Evolutionary conservation across 2,329 filamentous ascomycete genomes (phyloP).

Genomic region (Bipolaris cookei): DNA sequence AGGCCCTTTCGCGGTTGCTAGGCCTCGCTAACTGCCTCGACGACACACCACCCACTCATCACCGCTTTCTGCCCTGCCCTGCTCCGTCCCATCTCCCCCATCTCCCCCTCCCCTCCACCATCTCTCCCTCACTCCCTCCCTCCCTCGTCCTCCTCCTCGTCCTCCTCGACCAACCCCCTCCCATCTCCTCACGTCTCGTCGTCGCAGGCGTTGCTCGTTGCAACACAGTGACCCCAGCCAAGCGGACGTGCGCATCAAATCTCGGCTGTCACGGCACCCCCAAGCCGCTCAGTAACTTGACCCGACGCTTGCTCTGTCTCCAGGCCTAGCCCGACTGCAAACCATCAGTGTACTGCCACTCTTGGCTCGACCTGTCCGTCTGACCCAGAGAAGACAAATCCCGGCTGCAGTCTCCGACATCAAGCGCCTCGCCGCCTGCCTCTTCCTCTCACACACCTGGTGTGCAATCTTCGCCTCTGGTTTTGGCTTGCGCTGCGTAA

Average conservation of each 20-base stretch:
- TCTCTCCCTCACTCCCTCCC: conserved; percentile 14
- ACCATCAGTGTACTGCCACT: conserved; percentile 8
- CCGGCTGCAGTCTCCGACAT: conserved; percentile 11
- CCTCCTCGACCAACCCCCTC: conserved; percentile 14
- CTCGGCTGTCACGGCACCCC: conserved; percentile 18
- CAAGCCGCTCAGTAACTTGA: conserved; percentile 12
- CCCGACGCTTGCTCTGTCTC: conserved; percentile 20
- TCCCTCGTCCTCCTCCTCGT: conserved; percentile 13
- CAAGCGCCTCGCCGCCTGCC: conserved; percentile 16
- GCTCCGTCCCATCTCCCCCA: neutral
- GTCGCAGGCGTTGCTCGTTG: conserved; percentile 31
- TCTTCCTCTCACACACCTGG: conserved; percentile 8
- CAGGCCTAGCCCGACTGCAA: conserved; percentile 9
- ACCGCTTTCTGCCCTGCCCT: conserved; percentile 1
- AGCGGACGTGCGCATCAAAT: conserved; percentile 19
- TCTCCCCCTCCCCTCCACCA: neutral
- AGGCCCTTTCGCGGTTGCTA: conserved; percentile 13
- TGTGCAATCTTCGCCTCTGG: conserved; percentile 16
- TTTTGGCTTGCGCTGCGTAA: conserved; percentile 19
- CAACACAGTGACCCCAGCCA: conserved; percentile 18
- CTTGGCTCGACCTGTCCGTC: conserved; percentile 12
- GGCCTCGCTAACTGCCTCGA: conserved; percentile 15
- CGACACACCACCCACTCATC: conserved; percentile 10
- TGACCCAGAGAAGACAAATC: neutral
- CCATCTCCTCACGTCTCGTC: conserved; percentile 20